Base-by-base conservation (phyloP, 2,329 filamentous ascomycete species). In the Sclerotinia spermophila region DNA sequence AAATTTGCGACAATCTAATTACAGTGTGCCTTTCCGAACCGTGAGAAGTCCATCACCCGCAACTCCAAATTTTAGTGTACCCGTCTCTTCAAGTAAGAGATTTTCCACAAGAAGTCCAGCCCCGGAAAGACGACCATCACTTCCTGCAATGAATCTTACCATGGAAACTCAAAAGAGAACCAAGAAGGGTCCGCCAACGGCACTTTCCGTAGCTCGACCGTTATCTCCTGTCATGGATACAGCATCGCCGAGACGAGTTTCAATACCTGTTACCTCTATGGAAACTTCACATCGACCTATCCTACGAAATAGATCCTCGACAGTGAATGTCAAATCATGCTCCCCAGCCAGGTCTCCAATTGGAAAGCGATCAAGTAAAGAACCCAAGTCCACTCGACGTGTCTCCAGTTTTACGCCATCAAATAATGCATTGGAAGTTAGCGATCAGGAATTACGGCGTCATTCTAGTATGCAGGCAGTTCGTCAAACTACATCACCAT, bases 21-120 rank as follows among this genome's bases (percentile, higher is more conserved):
- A 75, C 60, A 73, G 62, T 51, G 68, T 67, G 30, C 60, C 74
- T 30, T 48, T 65, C 7, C 60, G 71, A 33, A 62, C 69, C 30
- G 40, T 66, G 5, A 70, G 68, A 60, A 67, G 42, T 24, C 68
- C 70, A 40, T 75, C 75, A 13, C 71, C 75, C 51, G 64, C 73
- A n/a, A 73, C 74, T 51, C 71, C 77, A 38, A 79, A 79, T 66
- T 79, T 79, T 53, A 79, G 77, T 69, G 72, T 78, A 0, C 77
- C 78, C 55, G 74, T 73, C 51, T 73, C 75, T 6, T 77, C 76
- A 24, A 76, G 67, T 45, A 77, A 75, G 61, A 71, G 75, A 27
- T 77, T 71, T 58, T 75, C 48, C 3, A 53, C 45, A 6, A 70
- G 44, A n/a, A 51, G 35, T 40, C 51, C 51, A 72, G 21, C 66